Evolutionary conservation across 305 asterid species (phyloP).

Genomic region (Fraxinus dipetala): DNA sequence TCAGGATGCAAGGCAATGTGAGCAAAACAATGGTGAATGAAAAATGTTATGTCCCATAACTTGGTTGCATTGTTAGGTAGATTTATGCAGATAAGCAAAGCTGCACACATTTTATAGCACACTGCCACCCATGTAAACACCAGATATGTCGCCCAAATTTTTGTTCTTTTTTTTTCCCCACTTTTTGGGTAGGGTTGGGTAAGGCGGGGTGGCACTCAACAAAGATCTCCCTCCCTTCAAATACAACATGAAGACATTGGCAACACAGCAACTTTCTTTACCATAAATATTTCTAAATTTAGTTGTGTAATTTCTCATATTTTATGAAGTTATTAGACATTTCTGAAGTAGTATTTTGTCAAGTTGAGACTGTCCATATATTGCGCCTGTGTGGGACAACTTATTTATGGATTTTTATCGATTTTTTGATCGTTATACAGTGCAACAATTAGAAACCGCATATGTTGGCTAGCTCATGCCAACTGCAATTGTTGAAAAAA

Average conservation of each 20-base stretch:
- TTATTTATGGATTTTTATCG: too few species aligned
- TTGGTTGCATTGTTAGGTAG: neutral
- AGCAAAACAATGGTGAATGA: neutral
- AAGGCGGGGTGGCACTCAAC: neutral
- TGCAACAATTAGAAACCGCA: neutral
- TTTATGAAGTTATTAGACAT: neutral
- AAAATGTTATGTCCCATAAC: neutral
- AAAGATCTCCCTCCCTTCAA: neutral
- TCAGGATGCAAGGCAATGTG: neutral
- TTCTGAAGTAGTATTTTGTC: neutral
- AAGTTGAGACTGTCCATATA: neutral
- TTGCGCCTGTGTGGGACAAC: neutral
- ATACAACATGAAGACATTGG: neutral
- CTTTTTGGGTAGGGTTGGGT: neutral
- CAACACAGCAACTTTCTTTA: conserved; percentile 5
- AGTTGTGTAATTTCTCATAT: neutral
- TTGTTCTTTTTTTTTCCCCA: neutral
- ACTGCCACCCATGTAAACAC: neutral
- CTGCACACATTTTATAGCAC: neutral
- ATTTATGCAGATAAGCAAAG: neutral
- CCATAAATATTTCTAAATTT: conserved; percentile 18
- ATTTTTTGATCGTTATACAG: too few species aligned
- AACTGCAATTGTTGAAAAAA: neutral
- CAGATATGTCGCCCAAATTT: neutral
- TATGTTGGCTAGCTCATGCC: neutral